Percentiles rank a stretch among this genome's conserved stretches.
phyloP scores from a whole-genome alignment of 257 asterid genomes.

The Lantana camara region DNA sequence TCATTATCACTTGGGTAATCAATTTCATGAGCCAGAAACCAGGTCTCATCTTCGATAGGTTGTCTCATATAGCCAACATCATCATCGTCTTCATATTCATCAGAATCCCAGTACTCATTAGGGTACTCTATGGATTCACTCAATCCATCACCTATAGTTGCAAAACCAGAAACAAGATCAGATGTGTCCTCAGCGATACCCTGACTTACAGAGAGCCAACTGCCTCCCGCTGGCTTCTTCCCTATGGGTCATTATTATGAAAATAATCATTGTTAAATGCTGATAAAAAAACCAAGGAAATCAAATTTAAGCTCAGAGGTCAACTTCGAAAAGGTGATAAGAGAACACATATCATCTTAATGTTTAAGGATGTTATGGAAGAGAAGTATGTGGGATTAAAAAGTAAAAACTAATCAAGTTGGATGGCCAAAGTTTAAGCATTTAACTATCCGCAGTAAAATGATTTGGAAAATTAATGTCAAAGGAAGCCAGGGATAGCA shows the following conservation, averaged over 20 bases:
- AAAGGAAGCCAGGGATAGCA: neutral
- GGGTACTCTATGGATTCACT: conserved; percentile 84
- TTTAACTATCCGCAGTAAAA: neutral
- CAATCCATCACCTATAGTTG: conserved; percentile 89
- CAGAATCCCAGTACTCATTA: conserved; percentile 96
- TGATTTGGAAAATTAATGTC: conserved; percentile 15
- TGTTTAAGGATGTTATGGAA: conserved; percentile 9
- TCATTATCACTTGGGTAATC: conserved; percentile 98
- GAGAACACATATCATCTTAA: neutral
- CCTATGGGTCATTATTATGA: conserved; percentile 45
- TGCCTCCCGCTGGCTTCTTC: conserved; percentile 69
- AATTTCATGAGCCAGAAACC: conserved; percentile 96
- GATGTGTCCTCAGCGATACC: conserved; percentile 96
- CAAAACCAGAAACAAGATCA: conserved; percentile 97
- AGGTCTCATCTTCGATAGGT: conserved; percentile 91
- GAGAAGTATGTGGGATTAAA: neutral
- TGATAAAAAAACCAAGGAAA: conserved; percentile 5
- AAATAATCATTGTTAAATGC: conserved; percentile 22
- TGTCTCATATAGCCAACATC: conserved; percentile 95
- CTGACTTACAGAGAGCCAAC: conserved; percentile 96
- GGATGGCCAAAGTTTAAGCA: neutral
- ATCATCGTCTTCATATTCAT: conserved; percentile 94
- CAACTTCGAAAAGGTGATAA: neutral
- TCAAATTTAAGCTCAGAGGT: conserved; percentile 14
- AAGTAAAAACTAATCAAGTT: neutral